A percentile compares a stretch with the other conserved stretches of the same genome.
Conservation (phyloP, 192 early-diverging fungal genomes). For the Coemansia sp. region DNA sequence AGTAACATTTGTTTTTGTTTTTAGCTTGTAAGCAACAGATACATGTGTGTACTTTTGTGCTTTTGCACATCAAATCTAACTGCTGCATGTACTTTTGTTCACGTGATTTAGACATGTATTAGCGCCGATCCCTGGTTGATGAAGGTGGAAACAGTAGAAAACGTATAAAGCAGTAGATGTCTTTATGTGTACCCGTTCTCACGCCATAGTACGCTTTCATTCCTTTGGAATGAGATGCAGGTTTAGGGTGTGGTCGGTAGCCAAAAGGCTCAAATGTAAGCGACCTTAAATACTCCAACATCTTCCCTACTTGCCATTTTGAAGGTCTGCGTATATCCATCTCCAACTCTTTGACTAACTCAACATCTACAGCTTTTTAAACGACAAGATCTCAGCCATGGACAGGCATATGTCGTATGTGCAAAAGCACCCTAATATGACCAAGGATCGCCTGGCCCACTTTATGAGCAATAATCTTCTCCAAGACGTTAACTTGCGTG, state of each 20-base stretch:
- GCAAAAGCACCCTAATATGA: constrained; percentile 73
- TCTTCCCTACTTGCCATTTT: neutral
- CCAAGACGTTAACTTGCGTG: constrained; percentile 65
- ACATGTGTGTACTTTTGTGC: neutral
- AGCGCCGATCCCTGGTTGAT: neutral
- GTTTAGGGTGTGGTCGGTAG: neutral
- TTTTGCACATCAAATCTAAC: neutral
- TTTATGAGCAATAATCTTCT: constrained; percentile 68
- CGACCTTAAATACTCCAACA: neutral
- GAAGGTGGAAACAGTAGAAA: neutral
- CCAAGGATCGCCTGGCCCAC: constrained; percentile 67
- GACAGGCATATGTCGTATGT: constrained; percentile 44
- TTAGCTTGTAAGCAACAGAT: neutral
- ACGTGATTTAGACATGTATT: neutral
- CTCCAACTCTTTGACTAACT: neutral
- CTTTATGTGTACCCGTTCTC: neutral
- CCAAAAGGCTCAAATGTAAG: neutral
- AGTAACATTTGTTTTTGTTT: neutral
- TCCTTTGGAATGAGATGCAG: neutral
- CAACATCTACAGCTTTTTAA: neutral
- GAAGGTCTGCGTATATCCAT: neutral
- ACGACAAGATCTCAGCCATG: constrained; percentile 7
- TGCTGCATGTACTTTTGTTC: neutral
- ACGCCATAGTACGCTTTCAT: neutral
- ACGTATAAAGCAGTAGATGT: too few relatives aligned